A percentile compares a stretch with the other conserved stretches of the same genome.
phyloP scores from a whole-genome alignment of 345 rosid species.

The Ceriops zippeliana region DNA sequence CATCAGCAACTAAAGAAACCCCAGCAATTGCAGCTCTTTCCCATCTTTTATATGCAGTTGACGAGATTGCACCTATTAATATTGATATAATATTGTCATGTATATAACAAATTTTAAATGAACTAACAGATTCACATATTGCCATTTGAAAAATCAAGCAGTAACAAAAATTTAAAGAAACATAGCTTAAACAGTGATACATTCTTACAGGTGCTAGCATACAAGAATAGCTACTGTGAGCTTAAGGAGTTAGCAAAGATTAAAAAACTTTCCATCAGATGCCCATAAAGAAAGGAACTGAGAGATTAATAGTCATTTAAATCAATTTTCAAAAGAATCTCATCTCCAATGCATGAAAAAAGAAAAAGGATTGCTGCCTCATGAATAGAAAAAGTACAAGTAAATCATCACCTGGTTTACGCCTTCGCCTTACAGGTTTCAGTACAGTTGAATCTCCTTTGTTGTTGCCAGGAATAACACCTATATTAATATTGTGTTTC shows the following conservation, averaged over 20 bases:
- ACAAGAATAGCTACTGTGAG: too few relatives aligned
- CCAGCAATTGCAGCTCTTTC: slow-evolving; percentile 99
- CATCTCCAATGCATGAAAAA: background rate
- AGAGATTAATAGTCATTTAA: too few relatives aligned
- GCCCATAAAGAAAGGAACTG: too few relatives aligned
- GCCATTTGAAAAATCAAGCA: background rate
- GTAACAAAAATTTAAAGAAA: background rate
- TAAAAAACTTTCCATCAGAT: too few relatives aligned
- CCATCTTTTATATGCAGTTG: slow-evolving; percentile 87
- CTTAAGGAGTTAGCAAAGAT: too few relatives aligned
- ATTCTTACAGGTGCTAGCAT: too few relatives aligned
- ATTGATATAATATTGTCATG: slow-evolving; percentile 19
- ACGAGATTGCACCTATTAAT: slow-evolving; percentile 38
- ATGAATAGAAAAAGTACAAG: slow-evolving; percentile 1
- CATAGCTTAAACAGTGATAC: background rate
- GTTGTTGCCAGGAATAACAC: slow-evolving; percentile 46
- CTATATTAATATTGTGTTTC: slow-evolving; percentile 56
- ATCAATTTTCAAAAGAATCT: too few relatives aligned
- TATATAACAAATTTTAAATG: background rate
- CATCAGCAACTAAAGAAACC: slow-evolving; percentile 98
- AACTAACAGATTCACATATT: background rate
- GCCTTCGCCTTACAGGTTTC: slow-evolving; percentile 72
- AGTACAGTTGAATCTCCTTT: slow-evolving; percentile 56
- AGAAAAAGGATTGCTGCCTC: background rate
- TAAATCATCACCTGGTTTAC: slow-evolving; percentile 61